These are phyloP conservation scores for Boletellus sp. DNA, from an alignment of 768 basidiomycete genomes.

Conservation along the genomic window DNA sequence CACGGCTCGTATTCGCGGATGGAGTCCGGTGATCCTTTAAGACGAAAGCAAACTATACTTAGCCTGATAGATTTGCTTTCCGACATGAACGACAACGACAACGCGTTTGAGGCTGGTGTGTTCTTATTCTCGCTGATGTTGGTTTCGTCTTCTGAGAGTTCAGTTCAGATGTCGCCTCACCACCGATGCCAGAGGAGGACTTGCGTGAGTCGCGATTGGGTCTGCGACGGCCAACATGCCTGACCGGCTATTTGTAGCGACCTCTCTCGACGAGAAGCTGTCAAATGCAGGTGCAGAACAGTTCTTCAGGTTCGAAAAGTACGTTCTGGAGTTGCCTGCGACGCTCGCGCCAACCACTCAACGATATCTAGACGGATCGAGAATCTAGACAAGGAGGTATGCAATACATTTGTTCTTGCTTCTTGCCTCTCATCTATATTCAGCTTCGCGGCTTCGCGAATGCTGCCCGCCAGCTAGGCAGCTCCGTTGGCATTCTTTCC, in stretches of 20 bases:
- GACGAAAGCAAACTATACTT: conserved; percentile 44
- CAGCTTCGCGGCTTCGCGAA: conserved; percentile 53
- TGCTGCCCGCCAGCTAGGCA: conserved; percentile 52
- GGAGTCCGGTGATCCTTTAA: conserved; percentile 28
- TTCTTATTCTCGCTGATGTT: background rate
- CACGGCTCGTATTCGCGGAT: conserved; percentile 28
- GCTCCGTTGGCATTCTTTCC: conserved; percentile 53
- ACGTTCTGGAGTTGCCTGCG: conserved; percentile 7
- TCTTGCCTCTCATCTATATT: conserved; percentile 10
- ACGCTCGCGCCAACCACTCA: conserved; percentile 5
- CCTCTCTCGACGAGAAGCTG: conserved; percentile 47
- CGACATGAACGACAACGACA: conserved; percentile 42
- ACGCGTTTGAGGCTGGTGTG: conserved; percentile 33
- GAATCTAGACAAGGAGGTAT: conserved; percentile 46
- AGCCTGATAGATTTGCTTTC: conserved; percentile 45
- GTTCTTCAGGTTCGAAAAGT: conserved; percentile 49
- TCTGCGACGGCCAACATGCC: conserved; percentile 2
- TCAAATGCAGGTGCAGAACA: conserved; percentile 48
- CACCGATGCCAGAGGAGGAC: conserved; percentile 42
- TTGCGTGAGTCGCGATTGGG: conserved; percentile 28
- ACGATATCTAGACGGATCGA: conserved; percentile 38
- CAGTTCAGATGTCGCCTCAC: conserved; percentile 26
- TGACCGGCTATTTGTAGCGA: conserved; percentile 27
- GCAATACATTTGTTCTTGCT: background rate
- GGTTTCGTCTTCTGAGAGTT: conserved; percentile 5